Base-by-base conservation (phyloP, 352 stramenopile genomes). In the Globisporangium nodosum region DNA sequence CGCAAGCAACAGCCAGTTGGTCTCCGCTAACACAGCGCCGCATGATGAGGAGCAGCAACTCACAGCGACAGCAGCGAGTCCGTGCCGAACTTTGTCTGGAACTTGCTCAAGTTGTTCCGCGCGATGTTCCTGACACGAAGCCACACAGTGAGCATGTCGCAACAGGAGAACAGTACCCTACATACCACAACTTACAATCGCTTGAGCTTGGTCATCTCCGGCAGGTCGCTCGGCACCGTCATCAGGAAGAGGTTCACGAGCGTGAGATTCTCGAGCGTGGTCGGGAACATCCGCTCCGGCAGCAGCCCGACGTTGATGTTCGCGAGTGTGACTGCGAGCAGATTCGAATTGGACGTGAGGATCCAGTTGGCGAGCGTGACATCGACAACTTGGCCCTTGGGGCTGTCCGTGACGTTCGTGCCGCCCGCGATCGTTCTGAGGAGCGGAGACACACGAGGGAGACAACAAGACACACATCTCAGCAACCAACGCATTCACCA, bases 241-340 rank as follows among this genome's bases (percentile, higher is more conserved):
- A 43, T 20, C 9, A 64, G 51, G 18, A 40, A 58, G 18, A 53
- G n/a, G 9, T 64, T 64, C 5, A 45, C 3, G 42, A 64, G 51
- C 43, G 49, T 64, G 31, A 64, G 52, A n/a, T 39, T 54, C 42
- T 35, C 24, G 21, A 64, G 46, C 16, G 58, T 43, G 37, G 33
- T 49, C 16, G 58, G 58, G 50, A 64, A 64, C 58, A 64, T 64
- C 35, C 58, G 31, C 33, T 58, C 50, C 33, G 51, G 46, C 8
- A 64, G 30, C 33, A 50, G 37, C 42, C 31, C 52, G 13, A 58
- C 45, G 21, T 64, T 54, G 16, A 64, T 58, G n/a, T 64, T 64
- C 5, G 58, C 58, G 42, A 64, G 9, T 18, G 58, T 59, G 51
- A 64, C 58, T 31, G 43, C 21, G 15, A 33, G 58, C 21, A 64